Evolutionary conservation across 306 rosid genomes (phyloP).

Genomic region (Corylus americana): DNA sequence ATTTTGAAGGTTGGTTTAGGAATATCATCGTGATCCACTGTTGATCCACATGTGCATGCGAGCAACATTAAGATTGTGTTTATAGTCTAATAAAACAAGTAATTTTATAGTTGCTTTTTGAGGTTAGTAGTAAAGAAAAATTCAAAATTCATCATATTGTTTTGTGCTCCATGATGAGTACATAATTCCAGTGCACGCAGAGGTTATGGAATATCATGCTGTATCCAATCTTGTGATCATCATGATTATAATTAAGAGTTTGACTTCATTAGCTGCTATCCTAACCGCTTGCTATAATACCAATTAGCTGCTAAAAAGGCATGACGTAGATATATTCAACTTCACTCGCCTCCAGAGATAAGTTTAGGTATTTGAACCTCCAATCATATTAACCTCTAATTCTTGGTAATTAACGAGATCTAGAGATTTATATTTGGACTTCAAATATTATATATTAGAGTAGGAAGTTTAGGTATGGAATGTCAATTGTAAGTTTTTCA

Average conservation of each 20-base stretch:
- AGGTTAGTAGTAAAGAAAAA: neutral
- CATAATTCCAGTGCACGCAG: slow-evolving; percentile 29
- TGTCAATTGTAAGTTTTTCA: neutral
- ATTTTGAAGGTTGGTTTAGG: neutral
- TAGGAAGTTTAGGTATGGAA: neutral
- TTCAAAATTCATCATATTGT: neutral
- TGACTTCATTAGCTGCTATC: neutral
- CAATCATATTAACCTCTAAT: neutral
- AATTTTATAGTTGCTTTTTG: neutral
- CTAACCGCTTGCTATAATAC: neutral
- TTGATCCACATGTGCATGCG: no score
- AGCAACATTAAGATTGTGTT: no score
- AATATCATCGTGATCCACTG: neutral
- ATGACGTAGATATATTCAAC: neutral
- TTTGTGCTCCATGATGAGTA: slow-evolving; percentile 29
- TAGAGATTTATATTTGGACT: neutral
- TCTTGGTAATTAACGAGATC: neutral
- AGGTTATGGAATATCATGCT: slow-evolving; percentile 25
- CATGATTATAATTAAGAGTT: slow-evolving; percentile 9
- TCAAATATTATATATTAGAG: neutral
- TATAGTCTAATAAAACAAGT: no score
- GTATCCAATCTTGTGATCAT: slow-evolving; percentile 28
- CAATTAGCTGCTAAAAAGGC: neutral
- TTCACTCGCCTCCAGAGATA: neutral
- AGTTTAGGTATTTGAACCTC: neutral